These are phyloP conservation scores for Strobilomyces dryophilus DNA, from an alignment of 768 basidiomycete species.

Conservation along the genomic window DNA sequence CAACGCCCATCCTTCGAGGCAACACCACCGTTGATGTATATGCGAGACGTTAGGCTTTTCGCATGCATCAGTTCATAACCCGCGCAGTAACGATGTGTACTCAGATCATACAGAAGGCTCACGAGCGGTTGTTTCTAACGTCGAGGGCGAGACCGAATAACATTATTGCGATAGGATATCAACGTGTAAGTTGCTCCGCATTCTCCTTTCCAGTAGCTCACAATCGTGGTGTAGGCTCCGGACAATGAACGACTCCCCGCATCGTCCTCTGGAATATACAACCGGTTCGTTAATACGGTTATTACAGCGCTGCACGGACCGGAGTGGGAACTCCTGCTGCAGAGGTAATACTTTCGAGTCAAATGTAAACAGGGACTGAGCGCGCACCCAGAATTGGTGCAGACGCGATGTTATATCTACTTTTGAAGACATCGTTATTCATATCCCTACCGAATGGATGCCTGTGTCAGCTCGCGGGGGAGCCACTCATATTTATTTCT, in stretches of 20 bases:
- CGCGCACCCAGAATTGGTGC: slow-evolving; percentile 60
- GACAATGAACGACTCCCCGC: slow-evolving; percentile 37
- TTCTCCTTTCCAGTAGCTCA: background rate
- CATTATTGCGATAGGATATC: slow-evolving; percentile 65
- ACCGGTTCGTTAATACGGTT: slow-evolving; percentile 70
- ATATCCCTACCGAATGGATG: slow-evolving; percentile 78
- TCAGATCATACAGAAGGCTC: slow-evolving; percentile 61
- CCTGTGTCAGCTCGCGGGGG: slow-evolving; percentile 78
- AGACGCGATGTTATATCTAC: slow-evolving; percentile 71
- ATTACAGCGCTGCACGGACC: slow-evolving; percentile 58
- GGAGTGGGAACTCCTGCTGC: slow-evolving; percentile 64
- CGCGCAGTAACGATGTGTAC: background rate
- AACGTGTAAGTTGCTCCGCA: slow-evolving; percentile 38
- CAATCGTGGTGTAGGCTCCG: slow-evolving; percentile 11
- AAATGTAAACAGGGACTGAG: background rate
- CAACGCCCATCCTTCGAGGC: slow-evolving; percentile 26
- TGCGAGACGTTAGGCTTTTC: slow-evolving; percentile 46
- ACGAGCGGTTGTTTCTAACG: slow-evolving; percentile 46
- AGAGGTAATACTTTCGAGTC: slow-evolving; percentile 40
- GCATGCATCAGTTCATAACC: background rate
- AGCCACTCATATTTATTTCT: slow-evolving; percentile 50
- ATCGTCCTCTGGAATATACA: slow-evolving; percentile 44
- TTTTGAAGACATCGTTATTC: slow-evolving; percentile 73
- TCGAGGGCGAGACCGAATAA: slow-evolving; percentile 42
- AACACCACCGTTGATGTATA: slow-evolving; percentile 41